phyloP scores from a whole-genome alignment of 2,329 filamentous ascomycete species.

The Ophidiomyces ophidiicola region DNA sequence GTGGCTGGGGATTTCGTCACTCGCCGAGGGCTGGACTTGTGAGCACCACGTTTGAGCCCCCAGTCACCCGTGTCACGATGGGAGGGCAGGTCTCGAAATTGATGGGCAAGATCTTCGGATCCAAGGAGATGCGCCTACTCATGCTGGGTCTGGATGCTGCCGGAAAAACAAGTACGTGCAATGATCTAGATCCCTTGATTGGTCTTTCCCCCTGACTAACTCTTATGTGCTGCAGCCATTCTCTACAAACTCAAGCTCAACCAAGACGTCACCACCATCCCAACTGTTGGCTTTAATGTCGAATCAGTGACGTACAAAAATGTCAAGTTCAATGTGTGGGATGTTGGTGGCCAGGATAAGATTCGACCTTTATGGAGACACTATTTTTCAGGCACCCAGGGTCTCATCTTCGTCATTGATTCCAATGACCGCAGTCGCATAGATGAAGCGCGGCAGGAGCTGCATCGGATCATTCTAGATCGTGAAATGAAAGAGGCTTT shows the following conservation, averaged over 20 bases:
- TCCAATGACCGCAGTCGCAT: constrained; percentile 84
- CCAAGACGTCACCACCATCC: constrained; percentile 96
- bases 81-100: constrained; percentile 88
- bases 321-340: constrained; percentile 98
- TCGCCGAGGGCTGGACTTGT: too few species aligned
- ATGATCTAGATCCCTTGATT: neutral
- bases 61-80: constrained; percentile 46
- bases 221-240: constrained; percentile 46
- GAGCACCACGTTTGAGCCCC: neutral
- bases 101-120: constrained; percentile 97
- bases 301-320: constrained; percentile 99
- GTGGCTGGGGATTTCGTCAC: too few species aligned
- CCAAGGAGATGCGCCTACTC: constrained; percentile 95
- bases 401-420: constrained; percentile 97
- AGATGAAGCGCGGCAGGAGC: constrained; percentile 81
- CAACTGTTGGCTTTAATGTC: constrained; percentile 98
- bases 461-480: constrained; percentile 96
- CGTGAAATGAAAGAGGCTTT: constrained; percentile 95
- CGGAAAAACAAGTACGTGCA: constrained; percentile 75
- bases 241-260: constrained; percentile 98
- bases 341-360: constrained; percentile 98
- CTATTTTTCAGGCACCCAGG: constrained; percentile 93
- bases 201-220: neutral
- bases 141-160: constrained; percentile 97
- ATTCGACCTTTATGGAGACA: constrained; percentile 94